phyloP scores from a whole-genome alignment of 495 filamentous ascomycete species.

The Friedmanniomyces simplex region DNA sequence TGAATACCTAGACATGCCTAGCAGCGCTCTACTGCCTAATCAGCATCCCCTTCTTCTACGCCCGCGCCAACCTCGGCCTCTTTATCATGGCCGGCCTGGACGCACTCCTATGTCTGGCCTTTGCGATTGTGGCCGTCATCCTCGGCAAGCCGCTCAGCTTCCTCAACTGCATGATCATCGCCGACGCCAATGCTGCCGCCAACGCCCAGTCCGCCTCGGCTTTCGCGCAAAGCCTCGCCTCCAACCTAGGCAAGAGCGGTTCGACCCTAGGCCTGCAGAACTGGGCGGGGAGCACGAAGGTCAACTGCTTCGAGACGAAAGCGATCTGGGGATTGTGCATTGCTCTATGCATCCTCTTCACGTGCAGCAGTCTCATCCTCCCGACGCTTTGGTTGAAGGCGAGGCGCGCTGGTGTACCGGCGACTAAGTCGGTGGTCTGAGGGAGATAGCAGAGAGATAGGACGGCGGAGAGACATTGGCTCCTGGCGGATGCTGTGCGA shows the following conservation, averaged over 20 bases:
- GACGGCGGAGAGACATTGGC: too few relatives aligned
- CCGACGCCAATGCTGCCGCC: constrained; percentile 26
- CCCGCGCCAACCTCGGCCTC: constrained; percentile 60
- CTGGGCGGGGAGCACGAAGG: constrained; percentile 55
- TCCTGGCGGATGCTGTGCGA: too few relatives aligned
- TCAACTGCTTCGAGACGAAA: constrained; percentile 77
- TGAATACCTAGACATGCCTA: constrained; percentile 51
- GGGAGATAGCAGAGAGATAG: neutral
- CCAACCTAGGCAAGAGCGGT: constrained; percentile 35
- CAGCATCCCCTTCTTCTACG: constrained; percentile 64
- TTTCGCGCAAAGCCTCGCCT: constrained; percentile 26
- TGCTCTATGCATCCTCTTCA: constrained; percentile 48
- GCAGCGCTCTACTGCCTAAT: constrained; percentile 67
- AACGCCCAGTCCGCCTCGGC: constrained; percentile 30
- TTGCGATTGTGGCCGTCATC: constrained; percentile 58
- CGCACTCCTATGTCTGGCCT: constrained; percentile 54
- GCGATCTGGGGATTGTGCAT: constrained; percentile 82
- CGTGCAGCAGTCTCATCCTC: constrained; percentile 28
- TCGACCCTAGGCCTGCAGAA: constrained; percentile 41
- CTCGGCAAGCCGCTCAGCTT: constrained; percentile 73
- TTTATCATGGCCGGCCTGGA: constrained; percentile 57
- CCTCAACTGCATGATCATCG: constrained; percentile 57
- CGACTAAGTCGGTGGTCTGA: constrained; percentile 5
- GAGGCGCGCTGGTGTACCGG: constrained; percentile 26
- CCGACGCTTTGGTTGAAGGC: constrained; percentile 33